A percentile compares a stretch with the other conserved stretches of the same genome.
Evolutionary conservation across 225 moss, liverwort and hornwort species (phyloP).

Genomic region (Ulota crispa): DNA sequence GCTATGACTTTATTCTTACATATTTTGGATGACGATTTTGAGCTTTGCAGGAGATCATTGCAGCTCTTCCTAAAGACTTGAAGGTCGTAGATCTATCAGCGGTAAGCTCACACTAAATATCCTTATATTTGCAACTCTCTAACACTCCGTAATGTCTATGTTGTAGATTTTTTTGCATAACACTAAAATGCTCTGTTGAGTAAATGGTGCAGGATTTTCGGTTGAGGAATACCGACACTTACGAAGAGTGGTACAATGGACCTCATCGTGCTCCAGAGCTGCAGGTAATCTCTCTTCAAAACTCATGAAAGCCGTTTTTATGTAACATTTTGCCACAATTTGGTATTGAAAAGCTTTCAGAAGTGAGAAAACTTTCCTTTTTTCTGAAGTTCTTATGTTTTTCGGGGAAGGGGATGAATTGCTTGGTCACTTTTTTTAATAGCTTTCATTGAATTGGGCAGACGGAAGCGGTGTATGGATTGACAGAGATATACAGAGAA

Average conservation of each 20-base stretch:
- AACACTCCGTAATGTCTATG: background rate
- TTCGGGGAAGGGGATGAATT: background rate
- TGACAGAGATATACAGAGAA: slow-evolving; percentile 67
- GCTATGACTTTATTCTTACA: background rate
- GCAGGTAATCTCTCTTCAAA: slow-evolving; percentile 35
- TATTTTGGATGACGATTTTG: background rate
- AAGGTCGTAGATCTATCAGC: slow-evolving; percentile 85
- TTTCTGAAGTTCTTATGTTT: background rate
- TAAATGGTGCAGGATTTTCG: slow-evolving; percentile 59
- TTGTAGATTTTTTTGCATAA: background rate
- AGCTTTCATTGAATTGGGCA: slow-evolving; percentile 12
- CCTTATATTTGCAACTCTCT: background rate
- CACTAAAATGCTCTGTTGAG: background rate
- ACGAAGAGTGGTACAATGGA: slow-evolving; percentile 85
- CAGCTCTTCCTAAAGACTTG: slow-evolving; percentile 62
- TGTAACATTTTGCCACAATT: background rate
- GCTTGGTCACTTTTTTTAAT: background rate
- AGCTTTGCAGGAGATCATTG: slow-evolving; percentile 66
- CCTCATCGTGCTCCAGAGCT: slow-evolving; percentile 76
- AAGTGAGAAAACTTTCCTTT: background rate
- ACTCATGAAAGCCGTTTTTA: background rate
- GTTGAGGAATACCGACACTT: slow-evolving; percentile 54
- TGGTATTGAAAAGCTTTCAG: background rate
- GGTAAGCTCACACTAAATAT: slow-evolving; percentile 31
- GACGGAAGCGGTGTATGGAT: slow-evolving; percentile 81